Conservation (phyloP, 1,139 yeast genomes). For the Yamadazyma triangularis region DNA sequence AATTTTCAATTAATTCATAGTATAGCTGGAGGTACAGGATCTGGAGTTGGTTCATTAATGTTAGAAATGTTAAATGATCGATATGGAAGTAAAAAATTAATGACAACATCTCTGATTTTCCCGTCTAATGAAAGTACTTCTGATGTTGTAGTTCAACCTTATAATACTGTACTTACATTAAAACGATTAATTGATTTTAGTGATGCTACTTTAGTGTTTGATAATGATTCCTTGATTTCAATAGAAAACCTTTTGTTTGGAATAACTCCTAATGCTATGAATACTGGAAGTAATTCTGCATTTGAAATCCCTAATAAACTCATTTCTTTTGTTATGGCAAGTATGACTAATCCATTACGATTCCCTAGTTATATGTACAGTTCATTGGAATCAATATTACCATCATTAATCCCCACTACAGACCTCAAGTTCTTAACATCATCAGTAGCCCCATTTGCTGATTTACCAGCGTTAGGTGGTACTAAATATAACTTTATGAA, state of each 20-base stretch:
- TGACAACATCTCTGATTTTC: conserved; percentile 83
- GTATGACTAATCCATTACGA: conserved; percentile 80
- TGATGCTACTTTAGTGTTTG: conserved; percentile 84
- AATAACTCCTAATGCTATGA: conserved; percentile 20
- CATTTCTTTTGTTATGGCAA: conserved; percentile 79
- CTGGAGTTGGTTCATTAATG: conserved; percentile 85
- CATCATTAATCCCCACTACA: conserved; percentile 85
- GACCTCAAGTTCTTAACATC: conserved; percentile 84
- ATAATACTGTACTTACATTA: conserved; percentile 79
- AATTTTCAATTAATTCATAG: conserved; percentile 91
- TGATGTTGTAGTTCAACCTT: conserved; percentile 97
- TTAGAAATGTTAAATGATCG: conserved; percentile 78
- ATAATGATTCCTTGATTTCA: conserved; percentile 76
- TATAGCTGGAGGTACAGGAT: conserved; percentile 99
- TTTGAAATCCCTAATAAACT: conserved; percentile 80
- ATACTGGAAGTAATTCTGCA: conserved; percentile 21
- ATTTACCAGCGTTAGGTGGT: conserved; percentile 14
- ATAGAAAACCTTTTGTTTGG: conserved; percentile 53
- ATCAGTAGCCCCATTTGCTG: conserved; percentile 77
- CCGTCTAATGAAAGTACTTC: conserved; percentile 74
- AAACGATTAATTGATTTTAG: conserved; percentile 78
- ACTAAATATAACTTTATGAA: conserved; percentile 51
- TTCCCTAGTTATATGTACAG: conserved; percentile 92
- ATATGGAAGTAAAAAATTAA: conserved; percentile 71
- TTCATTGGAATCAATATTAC: conserved; percentile 75